Conservation (phyloP, 768 basidiomycete species). For the Phlegmacium glaucopus region DNA sequence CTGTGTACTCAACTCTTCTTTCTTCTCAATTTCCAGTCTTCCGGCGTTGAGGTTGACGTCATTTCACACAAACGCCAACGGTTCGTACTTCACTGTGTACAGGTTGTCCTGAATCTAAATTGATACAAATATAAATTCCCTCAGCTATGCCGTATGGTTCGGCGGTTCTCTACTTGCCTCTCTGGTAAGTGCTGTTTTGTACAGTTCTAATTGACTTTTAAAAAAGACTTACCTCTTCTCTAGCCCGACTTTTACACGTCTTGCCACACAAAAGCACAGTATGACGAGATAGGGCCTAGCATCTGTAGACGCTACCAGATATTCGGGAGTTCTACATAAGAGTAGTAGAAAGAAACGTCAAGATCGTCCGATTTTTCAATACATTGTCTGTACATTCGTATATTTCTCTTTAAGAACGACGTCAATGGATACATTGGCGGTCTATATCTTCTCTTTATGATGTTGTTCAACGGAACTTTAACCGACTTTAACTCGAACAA, state of each 20-base stretch:
- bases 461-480: no score
- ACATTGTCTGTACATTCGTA: no score
- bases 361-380: no score
- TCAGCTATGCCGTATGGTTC: conserved; percentile 94
- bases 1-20: no score
- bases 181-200: conserved; percentile 50
- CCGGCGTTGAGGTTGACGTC: conserved; percentile 96
- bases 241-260: conserved; percentile 95
- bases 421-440: no score
- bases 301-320: conserved; percentile 93
- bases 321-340: conserved; percentile 82
- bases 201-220: no score
- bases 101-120: no score
- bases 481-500: conserved; percentile 69
- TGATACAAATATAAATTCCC: conserved; percentile 7
- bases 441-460: no score
- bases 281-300: conserved; percentile 89
- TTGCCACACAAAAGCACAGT: conserved; percentile 92
- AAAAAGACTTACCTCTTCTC: conserved; percentile 4
- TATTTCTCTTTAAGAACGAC: no score
- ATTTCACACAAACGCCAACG: conserved; percentile 98
- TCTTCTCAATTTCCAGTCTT: conserved; percentile 53
- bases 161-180: conserved; percentile 95
- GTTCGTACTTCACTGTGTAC: conserved; percentile 31
- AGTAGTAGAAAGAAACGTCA: neutral